Conservation (phyloP, 2,329 filamentous ascomycete genomes). For the Meredithiella fracta region DNA sequence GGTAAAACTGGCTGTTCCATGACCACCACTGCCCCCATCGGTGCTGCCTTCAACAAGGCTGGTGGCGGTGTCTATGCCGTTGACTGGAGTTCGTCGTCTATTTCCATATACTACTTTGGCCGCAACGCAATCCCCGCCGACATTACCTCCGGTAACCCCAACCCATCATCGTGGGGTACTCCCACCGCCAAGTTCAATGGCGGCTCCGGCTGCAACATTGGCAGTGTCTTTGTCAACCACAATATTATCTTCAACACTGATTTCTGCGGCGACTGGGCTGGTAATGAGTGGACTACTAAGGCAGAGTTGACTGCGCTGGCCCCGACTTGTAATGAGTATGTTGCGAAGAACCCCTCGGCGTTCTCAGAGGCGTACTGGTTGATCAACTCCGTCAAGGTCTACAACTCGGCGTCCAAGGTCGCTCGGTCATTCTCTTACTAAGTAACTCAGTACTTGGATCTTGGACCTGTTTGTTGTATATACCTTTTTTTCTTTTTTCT, state of each 20-base stretch:
- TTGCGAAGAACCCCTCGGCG: constrained; percentile 49
- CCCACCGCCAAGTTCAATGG: constrained; percentile 54
- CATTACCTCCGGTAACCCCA: constrained; percentile 40
- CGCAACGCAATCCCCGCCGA: constrained; percentile 48
- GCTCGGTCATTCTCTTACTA: constrained; percentile 2
- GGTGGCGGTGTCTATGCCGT: constrained; percentile 57
- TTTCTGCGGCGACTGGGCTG: constrained; percentile 82
- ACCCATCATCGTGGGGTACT: constrained; percentile 51
- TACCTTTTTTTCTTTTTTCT: too few relatives aligned
- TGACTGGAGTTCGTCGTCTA: constrained; percentile 57
- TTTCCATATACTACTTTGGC: constrained; percentile 71
- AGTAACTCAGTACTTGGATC: not conserved
- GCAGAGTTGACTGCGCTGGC: constrained; percentile 43
- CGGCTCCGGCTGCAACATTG: constrained; percentile 53
- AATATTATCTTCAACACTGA: constrained; percentile 68
- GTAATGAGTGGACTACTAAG: constrained; percentile 43
- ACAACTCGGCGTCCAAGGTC: constrained; percentile 4
- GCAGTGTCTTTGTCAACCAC: constrained; percentile 51
- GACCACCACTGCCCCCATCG: constrained; percentile 37
- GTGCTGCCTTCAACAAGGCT: constrained; percentile 52
- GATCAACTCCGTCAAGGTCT: constrained; percentile 56
- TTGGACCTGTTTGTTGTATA: not conserved
- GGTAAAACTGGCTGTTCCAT: constrained; percentile 45
- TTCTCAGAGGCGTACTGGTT: constrained; percentile 65
- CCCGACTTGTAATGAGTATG: constrained; percentile 53